Conservation (phyloP, 2,329 filamentous ascomycete genomes). For the Cytospora mali region DNA sequence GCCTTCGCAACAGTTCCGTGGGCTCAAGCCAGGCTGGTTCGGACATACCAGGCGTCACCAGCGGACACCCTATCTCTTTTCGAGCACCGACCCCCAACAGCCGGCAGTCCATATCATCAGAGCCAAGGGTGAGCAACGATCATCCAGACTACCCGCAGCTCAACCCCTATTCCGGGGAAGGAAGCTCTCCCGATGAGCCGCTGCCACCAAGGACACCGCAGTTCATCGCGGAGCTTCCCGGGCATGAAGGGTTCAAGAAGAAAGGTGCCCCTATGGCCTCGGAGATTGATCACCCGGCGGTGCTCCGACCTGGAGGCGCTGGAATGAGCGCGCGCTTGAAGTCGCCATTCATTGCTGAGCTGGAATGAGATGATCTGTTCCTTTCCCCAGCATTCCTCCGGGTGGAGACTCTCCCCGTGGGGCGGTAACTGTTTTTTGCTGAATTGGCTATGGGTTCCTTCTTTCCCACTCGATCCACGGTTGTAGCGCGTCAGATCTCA, state of each 20-base stretch:
- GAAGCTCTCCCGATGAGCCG: slow-evolving; percentile 11
- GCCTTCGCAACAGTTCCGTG: slow-evolving; percentile 16
- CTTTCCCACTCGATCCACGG: too few relatives aligned
- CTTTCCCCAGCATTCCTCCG: too few relatives aligned
- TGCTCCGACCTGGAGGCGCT: slow-evolving; percentile 22
- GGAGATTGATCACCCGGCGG: slow-evolving; percentile 4
- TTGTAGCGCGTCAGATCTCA: too few relatives aligned
- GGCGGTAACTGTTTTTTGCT: too few relatives aligned
- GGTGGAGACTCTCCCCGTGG: too few relatives aligned
- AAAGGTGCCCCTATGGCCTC: background rate
- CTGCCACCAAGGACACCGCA: slow-evolving; percentile 26
- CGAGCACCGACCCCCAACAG: background rate
- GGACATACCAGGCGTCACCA: slow-evolving; percentile 2
- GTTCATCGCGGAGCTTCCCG: slow-evolving; percentile 26
- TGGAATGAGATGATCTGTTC: slow-evolving; percentile 24
- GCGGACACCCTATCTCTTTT: background rate
- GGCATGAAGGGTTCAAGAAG: slow-evolving; percentile 5
- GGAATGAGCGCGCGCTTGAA: slow-evolving; percentile 10
- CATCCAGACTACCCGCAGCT: slow-evolving; percentile 36
- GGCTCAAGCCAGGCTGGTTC: slow-evolving; percentile 3
- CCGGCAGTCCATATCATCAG: background rate
- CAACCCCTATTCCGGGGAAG: slow-evolving; percentile 33
- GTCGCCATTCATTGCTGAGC: slow-evolving; percentile 22
- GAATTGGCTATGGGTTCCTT: too few relatives aligned
- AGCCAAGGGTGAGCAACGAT: slow-evolving; percentile 6